These are phyloP conservation scores for Wallacemonas sp. DNA, from an alignment of 208 protist genomes.

Conservation along the genomic window DNA sequence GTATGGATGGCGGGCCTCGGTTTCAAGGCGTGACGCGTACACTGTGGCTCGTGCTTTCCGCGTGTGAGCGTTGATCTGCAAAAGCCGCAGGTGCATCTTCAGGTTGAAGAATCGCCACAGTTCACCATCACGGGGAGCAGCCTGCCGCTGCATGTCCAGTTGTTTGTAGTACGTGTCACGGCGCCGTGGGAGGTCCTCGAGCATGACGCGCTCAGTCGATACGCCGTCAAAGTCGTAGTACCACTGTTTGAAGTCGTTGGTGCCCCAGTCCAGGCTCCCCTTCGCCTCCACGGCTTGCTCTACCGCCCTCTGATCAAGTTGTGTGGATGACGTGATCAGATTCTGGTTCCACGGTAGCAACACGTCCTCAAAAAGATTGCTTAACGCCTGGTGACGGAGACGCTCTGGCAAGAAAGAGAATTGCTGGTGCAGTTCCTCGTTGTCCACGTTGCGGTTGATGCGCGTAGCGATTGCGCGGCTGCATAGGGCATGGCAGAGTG, in stretches of 20 bases:
- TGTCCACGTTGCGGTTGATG: slow-evolving; percentile 45
- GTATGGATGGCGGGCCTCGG: slow-evolving; percentile 55
- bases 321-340: slow-evolving; percentile 5
- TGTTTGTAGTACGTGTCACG: slow-evolving; percentile 38
- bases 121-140: not conserved
- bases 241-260: slow-evolving; percentile 31
- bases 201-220: slow-evolving; percentile 17
- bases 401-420: slow-evolving; percentile 41
- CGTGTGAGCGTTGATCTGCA: slow-evolving; percentile 35
- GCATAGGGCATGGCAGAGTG: slow-evolving; percentile 41
- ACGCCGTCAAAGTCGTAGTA: slow-evolving; percentile 39
- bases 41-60: slow-evolving; percentile 35
- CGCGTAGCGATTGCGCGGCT: slow-evolving; percentile 39
- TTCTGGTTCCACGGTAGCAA: slow-evolving; percentile 40
- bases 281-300: slow-evolving; percentile 30
- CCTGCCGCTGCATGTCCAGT: slow-evolving; percentile 18
- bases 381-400: slow-evolving; percentile 42
- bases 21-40: slow-evolving; percentile 29
- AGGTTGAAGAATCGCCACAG: slow-evolving; percentile 15
- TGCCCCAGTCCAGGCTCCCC: slow-evolving; percentile 29
- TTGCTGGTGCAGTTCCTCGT: slow-evolving; percentile 42
- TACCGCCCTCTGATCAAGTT: slow-evolving; percentile 25
- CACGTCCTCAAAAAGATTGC: slow-evolving; percentile 45
- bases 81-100: slow-evolving; percentile 20
- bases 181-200: slow-evolving; percentile 28